Evolutionary conservation across 139 green algal genomes (phyloP), one percentile per base, ranked within the genome.

Genomic region (Trebouxia sp.): DNA sequence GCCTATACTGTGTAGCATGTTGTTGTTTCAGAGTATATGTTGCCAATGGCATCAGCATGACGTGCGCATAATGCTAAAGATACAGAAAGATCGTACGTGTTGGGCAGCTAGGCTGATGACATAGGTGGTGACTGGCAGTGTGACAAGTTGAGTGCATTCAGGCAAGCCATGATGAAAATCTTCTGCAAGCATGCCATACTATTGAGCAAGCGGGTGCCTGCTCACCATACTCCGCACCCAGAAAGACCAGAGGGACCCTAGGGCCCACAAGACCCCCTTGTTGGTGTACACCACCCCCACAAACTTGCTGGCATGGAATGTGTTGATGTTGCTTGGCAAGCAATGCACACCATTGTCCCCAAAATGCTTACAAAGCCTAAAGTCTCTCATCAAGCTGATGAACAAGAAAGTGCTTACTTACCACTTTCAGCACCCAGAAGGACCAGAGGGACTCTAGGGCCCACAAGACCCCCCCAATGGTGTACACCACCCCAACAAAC

Each of bases 261-360:
- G 22, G 4, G 56, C 79, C 89, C 89, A 93, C 3, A 90, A 65
- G 11, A 35, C 82, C 4, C 76, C 87, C 9, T 82, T 84, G 65
- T 91, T 87, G 28, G 89, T 83, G 78, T 89, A 92, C 15, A 93
- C 22, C 26, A 89, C 76, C n/a, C 87, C 89, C 26, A 85, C 58
- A 14, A 84, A 82, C 5, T 75, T 86, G 76, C 84, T 89, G 48
- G 81, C 62, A 28, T 24, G 12, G 6, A 88, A 85, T 8, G 77
- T 72, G 42, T 82, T 81, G 58, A 89, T 75, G 38, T n/a, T 37
- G 2, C 3, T 5, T 70, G 6, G n/a, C 2, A 70, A 15, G 3
- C 58, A 5, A 42, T 22, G 1, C 5, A 15, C 1, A 39, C 8
- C 32, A 14, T 11, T 20, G 17, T 32, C 15, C 20, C 1, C 17